A percentile compares a stretch with the other conserved stretches of the same genome.
Conservation (phyloP, 768 basidiomycete genomes). For the Baorangia bicolor region DNA sequence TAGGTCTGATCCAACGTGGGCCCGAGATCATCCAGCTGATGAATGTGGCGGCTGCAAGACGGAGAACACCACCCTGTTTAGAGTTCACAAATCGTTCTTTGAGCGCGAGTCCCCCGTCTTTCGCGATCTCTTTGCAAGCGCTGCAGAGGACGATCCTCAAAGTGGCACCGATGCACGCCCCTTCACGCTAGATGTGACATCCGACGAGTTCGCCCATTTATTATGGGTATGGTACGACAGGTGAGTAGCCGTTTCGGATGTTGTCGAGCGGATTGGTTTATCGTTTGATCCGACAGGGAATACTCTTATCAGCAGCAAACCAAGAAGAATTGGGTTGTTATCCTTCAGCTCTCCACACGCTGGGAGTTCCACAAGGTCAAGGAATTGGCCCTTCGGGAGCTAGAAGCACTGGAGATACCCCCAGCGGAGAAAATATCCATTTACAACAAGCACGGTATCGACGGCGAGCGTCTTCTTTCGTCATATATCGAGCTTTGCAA, state of each 20-base stretch:
- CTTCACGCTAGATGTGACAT: slow-evolving; percentile 42
- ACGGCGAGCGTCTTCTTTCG: slow-evolving; percentile 48
- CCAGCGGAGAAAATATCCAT: slow-evolving; percentile 54
- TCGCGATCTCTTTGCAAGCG: slow-evolving; percentile 30
- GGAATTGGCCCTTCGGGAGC: slow-evolving; percentile 51
- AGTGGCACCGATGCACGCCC: slow-evolving; percentile 38
- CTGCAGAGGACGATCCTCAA: slow-evolving; percentile 31
- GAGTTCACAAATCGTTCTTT: slow-evolving; percentile 59
- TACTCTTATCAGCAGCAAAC: slow-evolving; percentile 53
- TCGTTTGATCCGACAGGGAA: slow-evolving; percentile 34
- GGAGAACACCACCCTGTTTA: slow-evolving; percentile 45
- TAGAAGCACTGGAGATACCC: slow-evolving; percentile 46
- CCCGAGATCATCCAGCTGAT: slow-evolving; percentile 4
- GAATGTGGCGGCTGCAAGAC: slow-evolving; percentile 38
- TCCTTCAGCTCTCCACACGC: slow-evolving; percentile 52
- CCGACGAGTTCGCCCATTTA: slow-evolving; percentile 48
- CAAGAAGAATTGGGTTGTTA: slow-evolving; percentile 50
- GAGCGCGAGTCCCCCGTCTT: slow-evolving; percentile 54
- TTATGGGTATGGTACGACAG: slow-evolving; percentile 61
- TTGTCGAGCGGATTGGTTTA: background rate
- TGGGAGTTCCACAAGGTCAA: slow-evolving; percentile 58
- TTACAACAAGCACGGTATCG: slow-evolving; percentile 54
- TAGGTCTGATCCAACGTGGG: slow-evolving; percentile 5
- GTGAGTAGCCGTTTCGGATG: slow-evolving; percentile 28
- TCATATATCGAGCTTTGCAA: slow-evolving; percentile 54